These are phyloP conservation scores for Fusarium sp. DNA, from an alignment of 2,329 filamentous ascomycete species.

Conservation along the genomic window DNA sequence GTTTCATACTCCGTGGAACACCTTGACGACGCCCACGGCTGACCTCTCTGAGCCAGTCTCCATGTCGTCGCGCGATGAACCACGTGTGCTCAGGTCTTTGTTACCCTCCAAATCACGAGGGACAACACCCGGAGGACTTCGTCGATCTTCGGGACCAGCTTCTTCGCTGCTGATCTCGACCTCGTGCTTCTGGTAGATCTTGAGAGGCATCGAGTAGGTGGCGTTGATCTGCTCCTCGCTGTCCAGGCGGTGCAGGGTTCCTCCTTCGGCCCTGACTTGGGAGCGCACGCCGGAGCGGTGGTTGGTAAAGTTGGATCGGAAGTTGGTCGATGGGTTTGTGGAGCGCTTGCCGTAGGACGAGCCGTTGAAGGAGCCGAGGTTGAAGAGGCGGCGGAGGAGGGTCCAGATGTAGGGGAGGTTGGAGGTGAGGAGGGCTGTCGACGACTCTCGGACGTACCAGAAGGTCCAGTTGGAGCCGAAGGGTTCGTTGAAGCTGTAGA, in stretches of 20 bases:
- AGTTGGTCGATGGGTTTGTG: slow-evolving; percentile 39
- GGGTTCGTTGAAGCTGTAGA: slow-evolving; percentile 53
- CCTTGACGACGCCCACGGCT: slow-evolving; percentile 41
- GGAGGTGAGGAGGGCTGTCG: slow-evolving; percentile 55
- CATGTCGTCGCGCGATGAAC: slow-evolving; percentile 30
- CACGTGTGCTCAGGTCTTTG: slow-evolving; percentile 33
- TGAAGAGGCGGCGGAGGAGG: slow-evolving; percentile 50
- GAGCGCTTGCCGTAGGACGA: slow-evolving; percentile 44
- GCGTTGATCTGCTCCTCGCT: slow-evolving; percentile 53
- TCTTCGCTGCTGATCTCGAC: slow-evolving; percentile 43
- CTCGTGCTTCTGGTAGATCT: slow-evolving; percentile 51
- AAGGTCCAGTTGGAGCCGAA: slow-evolving; percentile 52
- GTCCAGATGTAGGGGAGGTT: slow-evolving; percentile 57
- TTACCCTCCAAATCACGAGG: slow-evolving; percentile 23
- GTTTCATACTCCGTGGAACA: slow-evolving; percentile 41
- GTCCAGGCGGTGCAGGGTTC: slow-evolving; percentile 41
- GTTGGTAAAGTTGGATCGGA: slow-evolving; percentile 41
- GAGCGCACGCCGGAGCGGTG: slow-evolving; percentile 39
- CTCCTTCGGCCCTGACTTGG: slow-evolving; percentile 34
- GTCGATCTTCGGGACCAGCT: slow-evolving; percentile 33
- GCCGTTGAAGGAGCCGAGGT: slow-evolving; percentile 48
- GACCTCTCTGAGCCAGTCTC: slow-evolving; percentile 41
- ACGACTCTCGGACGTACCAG: slow-evolving; percentile 57
- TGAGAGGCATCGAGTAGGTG: slow-evolving; percentile 46
- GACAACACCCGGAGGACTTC: slow-evolving; percentile 33